Conservation (phyloP, 768 basidiomycete genomes). For the Lactifluus pinguis region DNA sequence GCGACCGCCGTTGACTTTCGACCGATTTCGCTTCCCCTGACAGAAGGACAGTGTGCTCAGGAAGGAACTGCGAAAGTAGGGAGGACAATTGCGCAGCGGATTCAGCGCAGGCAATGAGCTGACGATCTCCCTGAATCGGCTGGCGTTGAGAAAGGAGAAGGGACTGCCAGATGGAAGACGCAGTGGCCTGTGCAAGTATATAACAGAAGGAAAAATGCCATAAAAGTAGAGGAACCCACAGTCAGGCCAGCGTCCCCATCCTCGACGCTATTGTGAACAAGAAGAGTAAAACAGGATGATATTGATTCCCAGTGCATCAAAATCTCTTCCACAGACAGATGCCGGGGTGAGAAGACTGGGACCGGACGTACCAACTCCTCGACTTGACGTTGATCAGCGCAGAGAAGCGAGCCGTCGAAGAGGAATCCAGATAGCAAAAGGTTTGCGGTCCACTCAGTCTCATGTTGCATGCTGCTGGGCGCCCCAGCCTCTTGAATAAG, state of each 20-base stretch:
- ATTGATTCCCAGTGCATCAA: background rate
- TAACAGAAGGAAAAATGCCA: background rate
- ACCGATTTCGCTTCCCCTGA: conserved; percentile 3
- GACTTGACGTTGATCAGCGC: conserved; percentile 1
- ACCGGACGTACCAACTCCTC: background rate
- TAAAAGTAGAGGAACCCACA: background rate
- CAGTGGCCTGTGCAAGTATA: background rate
- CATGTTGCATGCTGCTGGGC: background rate
- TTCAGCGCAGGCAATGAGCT: background rate
- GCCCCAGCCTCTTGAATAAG: background rate
- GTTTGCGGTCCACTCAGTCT: background rate
- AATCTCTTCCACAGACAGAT: conserved; percentile 9
- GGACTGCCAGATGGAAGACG: conserved; percentile 1
- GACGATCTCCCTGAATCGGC: background rate
- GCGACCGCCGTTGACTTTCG: background rate
- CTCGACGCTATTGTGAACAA: background rate
- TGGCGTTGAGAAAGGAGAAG: conserved; percentile 1
- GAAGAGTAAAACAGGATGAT: conserved; percentile 2
- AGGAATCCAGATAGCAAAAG: background rate
- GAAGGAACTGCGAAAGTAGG: background rate
- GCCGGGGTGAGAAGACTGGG: background rate
- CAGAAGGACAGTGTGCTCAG: background rate
- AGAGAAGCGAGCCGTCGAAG: conserved; percentile 10
- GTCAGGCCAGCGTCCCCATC: background rate
- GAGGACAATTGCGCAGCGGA: background rate